These are phyloP conservation scores for Tetracentron sinense DNA, from an alignment of 164 flowering plant species.

Conservation along the genomic window DNA sequence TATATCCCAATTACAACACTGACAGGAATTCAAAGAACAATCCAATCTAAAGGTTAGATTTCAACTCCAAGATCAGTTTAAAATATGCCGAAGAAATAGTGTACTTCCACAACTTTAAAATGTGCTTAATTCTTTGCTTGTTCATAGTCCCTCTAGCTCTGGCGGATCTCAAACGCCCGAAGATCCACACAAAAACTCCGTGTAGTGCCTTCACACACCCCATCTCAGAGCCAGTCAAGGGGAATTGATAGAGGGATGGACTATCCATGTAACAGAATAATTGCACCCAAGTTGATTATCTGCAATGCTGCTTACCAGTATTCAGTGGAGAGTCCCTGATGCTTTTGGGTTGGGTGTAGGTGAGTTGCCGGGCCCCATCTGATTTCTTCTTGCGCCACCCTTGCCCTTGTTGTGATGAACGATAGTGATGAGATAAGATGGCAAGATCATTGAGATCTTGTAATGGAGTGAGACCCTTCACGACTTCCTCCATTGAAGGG, in stretches of 20 bases:
- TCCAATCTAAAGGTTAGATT: not conserved
- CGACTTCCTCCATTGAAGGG: conserved; percentile 86
- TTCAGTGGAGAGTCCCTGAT: conserved; percentile 52
- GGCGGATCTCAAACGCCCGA: conserved; percentile 9
- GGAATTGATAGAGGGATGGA: conserved; percentile 5
- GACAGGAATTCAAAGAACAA: not conserved
- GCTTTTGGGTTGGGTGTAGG: conserved; percentile 33
- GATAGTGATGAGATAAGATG: conserved; percentile 53
- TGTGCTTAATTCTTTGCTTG: too few species aligned
- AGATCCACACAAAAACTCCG: conserved; percentile 7
- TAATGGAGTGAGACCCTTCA: conserved; percentile 62
- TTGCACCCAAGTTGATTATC: conserved; percentile 18
- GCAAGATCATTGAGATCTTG: conserved; percentile 84
- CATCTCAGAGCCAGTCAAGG: conserved; percentile 4
- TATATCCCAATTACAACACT: not conserved
- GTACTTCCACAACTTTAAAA: not conserved
- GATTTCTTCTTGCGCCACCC: conserved; percentile 62
- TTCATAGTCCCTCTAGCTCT: not conserved
- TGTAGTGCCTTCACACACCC: not conserved
- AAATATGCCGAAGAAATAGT: not conserved
- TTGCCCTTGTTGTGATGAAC: conserved; percentile 61
- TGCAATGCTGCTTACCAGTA: conserved; percentile 41
- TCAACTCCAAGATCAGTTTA: not conserved
- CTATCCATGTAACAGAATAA: not conserved
- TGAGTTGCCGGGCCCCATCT: conserved; percentile 43